These are phyloP conservation scores for Erigeron philadelphicus DNA, from an alignment of 140 eudicot species.

Conservation along the genomic window DNA sequence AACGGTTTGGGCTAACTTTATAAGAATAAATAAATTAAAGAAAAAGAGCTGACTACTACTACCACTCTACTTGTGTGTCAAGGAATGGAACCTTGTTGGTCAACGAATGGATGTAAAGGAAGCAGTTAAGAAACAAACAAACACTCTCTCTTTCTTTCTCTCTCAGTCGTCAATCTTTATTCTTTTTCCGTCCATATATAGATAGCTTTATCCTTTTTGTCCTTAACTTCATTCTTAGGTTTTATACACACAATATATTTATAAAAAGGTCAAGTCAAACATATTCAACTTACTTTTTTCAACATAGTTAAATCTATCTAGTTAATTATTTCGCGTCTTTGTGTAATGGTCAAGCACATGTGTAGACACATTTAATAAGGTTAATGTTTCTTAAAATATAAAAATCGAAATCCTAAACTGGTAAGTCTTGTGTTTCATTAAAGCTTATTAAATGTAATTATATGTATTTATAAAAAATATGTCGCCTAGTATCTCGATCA, in stretches of 20 bases:
- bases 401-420: too few species aligned
- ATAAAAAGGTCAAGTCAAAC: too few species aligned
- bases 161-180: slow-evolving; percentile 24
- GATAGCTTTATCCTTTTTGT: slow-evolving; percentile 1
- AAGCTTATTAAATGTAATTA: too few species aligned
- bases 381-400: too few species aligned
- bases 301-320: too few species aligned
- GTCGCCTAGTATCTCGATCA: too few species aligned
- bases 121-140: background rate
- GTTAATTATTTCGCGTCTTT: too few species aligned
- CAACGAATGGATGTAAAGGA: background rate
- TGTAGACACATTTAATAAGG: too few species aligned
- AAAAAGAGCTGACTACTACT: slow-evolving; percentile 9
- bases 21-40: background rate
- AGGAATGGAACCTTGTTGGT: slow-evolving; percentile 21
- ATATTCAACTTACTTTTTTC: too few species aligned
- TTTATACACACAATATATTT: background rate
- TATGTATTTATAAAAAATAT: too few species aligned
- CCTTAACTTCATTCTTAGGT: slow-evolving; percentile 18
- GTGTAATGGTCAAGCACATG: too few species aligned
- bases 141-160: background rate
- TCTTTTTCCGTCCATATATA: background rate
- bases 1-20: background rate
- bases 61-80: background rate
- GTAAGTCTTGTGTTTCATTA: too few species aligned